Percentiles rank a stretch among this genome's conserved stretches.
phyloP scores from a whole-genome alignment of 768 basidiomycete species.

The Tubosaeta sp. region DNA sequence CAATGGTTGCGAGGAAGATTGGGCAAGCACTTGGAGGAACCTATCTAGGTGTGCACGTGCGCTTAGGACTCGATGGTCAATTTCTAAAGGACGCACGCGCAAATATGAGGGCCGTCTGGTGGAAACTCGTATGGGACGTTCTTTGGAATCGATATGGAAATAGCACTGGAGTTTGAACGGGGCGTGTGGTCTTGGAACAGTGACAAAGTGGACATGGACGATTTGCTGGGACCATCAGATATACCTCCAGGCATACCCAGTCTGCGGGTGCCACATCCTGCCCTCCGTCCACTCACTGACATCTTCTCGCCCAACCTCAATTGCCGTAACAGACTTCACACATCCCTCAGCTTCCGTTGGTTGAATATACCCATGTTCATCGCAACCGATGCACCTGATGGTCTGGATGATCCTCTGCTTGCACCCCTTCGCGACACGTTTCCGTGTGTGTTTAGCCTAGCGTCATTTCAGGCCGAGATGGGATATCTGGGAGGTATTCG shows the following conservation, averaged over 20 bases:
- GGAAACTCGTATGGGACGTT: constrained; percentile 47
- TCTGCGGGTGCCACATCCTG: constrained; percentile 25
- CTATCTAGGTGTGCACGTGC: constrained; percentile 64
- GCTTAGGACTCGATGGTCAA: constrained; percentile 63
- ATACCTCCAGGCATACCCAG: constrained; percentile 19
- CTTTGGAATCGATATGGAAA: constrained; percentile 40
- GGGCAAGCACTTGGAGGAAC: constrained; percentile 36
- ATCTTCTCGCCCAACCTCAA: constrained; percentile 7
- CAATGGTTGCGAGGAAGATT: constrained; percentile 42
- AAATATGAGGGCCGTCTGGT: constrained; percentile 52
- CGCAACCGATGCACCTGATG: constrained; percentile 53
- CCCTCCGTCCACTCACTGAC: constrained; percentile 23
- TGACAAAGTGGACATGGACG: not conserved
- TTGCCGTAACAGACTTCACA: constrained; percentile 43
- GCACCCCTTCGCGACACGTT: constrained; percentile 47
- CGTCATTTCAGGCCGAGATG: constrained; percentile 41
- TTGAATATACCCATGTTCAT: constrained; percentile 64
- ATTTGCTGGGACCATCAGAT: constrained; percentile 7
- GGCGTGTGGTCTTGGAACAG: constrained; percentile 31
- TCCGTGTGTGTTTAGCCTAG: constrained; percentile 59
- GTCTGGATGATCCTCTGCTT: constrained; percentile 41
- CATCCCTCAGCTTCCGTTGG: constrained; percentile 22
- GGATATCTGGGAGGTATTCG: constrained; percentile 32
- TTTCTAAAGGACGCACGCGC: constrained; percentile 43
- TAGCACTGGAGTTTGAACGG: constrained; percentile 31